phyloP scores from a whole-genome alignment of 176 grass and related monocot genomes.

The Phoenix dactylifera region DNA sequence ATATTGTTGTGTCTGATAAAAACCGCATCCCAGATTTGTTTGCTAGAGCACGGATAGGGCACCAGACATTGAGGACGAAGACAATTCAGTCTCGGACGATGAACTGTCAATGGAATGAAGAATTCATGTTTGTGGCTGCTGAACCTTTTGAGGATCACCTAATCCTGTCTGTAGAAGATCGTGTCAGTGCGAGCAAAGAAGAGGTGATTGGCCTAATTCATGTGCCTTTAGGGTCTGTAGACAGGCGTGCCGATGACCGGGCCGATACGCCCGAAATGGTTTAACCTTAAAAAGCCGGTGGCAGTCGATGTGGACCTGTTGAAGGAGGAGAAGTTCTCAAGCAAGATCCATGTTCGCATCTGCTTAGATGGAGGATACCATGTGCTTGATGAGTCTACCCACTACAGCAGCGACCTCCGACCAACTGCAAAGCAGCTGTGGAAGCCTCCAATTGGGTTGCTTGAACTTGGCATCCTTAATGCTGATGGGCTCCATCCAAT shows the following conservation, averaged over 20 bases:
- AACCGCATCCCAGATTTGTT: slow-evolving; percentile 47
- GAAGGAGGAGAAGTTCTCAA: slow-evolving; percentile 80
- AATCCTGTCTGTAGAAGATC: slow-evolving; percentile 58
- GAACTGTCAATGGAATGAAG: slow-evolving; percentile 74
- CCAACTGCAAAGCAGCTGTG: slow-evolving; percentile 49
- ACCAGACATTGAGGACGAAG: slow-evolving; percentile 49
- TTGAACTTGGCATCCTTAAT: too few relatives aligned
- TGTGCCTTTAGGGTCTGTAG: slow-evolving; percentile 34
- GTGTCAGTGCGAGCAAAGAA: slow-evolving; percentile 51
- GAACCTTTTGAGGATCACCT: slow-evolving; percentile 89
- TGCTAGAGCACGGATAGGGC: slow-evolving; percentile 51
- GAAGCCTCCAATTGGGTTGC: too few relatives aligned
- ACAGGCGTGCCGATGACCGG: slow-evolving; percentile 49
- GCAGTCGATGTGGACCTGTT: slow-evolving; percentile 52
- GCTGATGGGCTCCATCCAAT: too few relatives aligned
- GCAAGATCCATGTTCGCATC: slow-evolving; percentile 43
- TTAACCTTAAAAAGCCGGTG: slow-evolving; percentile 44
- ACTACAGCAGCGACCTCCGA: slow-evolving; percentile 81
- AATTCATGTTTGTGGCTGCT: slow-evolving; percentile 72
- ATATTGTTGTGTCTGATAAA: slow-evolving; percentile 38
- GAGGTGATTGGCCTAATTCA: slow-evolving; percentile 41
- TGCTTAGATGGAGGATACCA: slow-evolving; percentile 92
- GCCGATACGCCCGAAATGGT: slow-evolving; percentile 40
- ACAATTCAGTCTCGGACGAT: slow-evolving; percentile 45
- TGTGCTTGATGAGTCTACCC: slow-evolving; percentile 82